Base-by-base conservation (phyloP, 2,329 filamentous ascomycete species). In the Monosporascus sp. region DNA sequence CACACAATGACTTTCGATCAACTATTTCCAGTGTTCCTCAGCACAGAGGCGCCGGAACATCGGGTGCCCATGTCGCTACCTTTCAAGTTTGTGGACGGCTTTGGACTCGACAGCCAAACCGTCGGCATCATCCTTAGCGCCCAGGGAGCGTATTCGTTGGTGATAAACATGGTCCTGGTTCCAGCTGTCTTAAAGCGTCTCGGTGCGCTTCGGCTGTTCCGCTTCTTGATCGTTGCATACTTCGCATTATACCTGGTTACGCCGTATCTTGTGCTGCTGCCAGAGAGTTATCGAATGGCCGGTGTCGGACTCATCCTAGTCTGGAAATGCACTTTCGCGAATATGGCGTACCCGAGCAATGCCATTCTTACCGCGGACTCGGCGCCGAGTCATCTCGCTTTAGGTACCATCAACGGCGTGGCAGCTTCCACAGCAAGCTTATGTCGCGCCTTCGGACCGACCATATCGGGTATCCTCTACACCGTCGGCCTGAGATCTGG, bases 1-100 rank as follows among this genome's bases (percentile, higher is more conserved):
- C 93, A 97, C 73, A 97, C 93, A 14, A 97, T 99, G 72, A 95
- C 92, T 0, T 94, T 96, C 62, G 94, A 99, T 71, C 89, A 96
- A 65, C 81, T 97, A 48, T 85, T 97, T 62, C 93, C 94, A 0
- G 89, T 97, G 2, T 90, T 99, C 61, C 83, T 99, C 65, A 93
- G 89, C 69, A 89, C 89, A 45, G 72, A 72, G 17, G 68, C 74
- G 9, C 78, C 77, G 1, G 69, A 71, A 17, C 61, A 74, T 68
- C 79, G 63, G 66, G 79, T 65, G 70, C 81, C 65, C 57, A 76
- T 63, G 57, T 79, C 72, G 14, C 79, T 96, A 2, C 93, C 93
- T 0, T 94, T 99, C 76, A 87, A 88, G 62, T 97, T 99, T 62
- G 84, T 84, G 3, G 90, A 90, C 54, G 93, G 94, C 18, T 93